phyloP scores from a whole-genome alignment of 2,329 filamentous ascomycete species.

The Trichophaea hybrida region DNA sequence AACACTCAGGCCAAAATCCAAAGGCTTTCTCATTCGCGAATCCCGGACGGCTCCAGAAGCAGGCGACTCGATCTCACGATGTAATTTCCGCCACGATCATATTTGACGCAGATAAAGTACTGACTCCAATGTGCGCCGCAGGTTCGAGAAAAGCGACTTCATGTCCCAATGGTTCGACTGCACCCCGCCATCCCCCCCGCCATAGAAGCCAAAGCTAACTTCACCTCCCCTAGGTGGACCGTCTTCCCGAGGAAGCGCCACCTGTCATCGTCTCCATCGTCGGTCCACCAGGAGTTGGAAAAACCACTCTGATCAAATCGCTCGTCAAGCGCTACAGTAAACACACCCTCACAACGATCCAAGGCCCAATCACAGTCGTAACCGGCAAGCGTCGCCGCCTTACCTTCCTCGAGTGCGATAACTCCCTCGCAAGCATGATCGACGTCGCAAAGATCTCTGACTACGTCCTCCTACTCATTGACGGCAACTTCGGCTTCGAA shows the following conservation, averaged over 20 bases:
- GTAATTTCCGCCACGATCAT: slow-evolving; percentile 33
- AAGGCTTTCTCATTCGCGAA: slow-evolving; percentile 81
- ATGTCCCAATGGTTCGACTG: slow-evolving; percentile 65
- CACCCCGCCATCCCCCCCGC: not conserved
- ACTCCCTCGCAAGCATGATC: slow-evolving; percentile 90
- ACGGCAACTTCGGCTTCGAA: slow-evolving; percentile 96
- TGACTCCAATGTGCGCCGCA: slow-evolving; percentile 38
- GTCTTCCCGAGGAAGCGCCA: slow-evolving; percentile 85
- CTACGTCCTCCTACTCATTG: slow-evolving; percentile 94
- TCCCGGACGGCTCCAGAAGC: slow-evolving; percentile 64
- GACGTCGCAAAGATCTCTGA: slow-evolving; percentile 95
- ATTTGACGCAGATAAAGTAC: not conserved
- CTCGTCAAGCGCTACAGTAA: slow-evolving; percentile 90
- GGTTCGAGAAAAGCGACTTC: slow-evolving; percentile 89
- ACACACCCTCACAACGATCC: slow-evolving; percentile 77
- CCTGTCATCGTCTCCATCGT: slow-evolving; percentile 88
- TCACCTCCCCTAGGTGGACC: slow-evolving; percentile 91
- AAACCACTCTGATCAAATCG: slow-evolving; percentile 69
- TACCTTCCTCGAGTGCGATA: slow-evolving; percentile 94
- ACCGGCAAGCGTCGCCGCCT: slow-evolving; percentile 90
- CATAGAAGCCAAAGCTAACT: slow-evolving; percentile 32
- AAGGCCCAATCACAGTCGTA: slow-evolving; percentile 86
- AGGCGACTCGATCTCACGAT: slow-evolving; percentile 59
- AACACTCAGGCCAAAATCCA: slow-evolving; percentile 54
- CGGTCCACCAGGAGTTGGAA: slow-evolving; percentile 68